Base-by-base conservation (phyloP, 306 rosid species). In the Glycine soja region DNA sequence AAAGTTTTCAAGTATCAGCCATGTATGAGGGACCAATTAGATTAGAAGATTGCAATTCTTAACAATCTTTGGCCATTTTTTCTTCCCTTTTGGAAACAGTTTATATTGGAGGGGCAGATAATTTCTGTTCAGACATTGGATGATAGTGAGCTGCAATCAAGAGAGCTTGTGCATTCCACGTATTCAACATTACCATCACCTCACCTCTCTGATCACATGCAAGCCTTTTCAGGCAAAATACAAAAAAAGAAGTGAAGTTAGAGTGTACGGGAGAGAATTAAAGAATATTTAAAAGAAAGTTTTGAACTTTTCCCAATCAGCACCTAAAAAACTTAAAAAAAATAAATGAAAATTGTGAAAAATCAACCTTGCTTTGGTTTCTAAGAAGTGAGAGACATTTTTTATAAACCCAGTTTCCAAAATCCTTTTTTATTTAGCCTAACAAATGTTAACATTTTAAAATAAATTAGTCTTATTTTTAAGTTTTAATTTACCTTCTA, bases 1-100 rank as follows among this genome's bases (percentile, higher is more conserved):
- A 8, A 69, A 13, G 67, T 62, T 79, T 77, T 69, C 47, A 61
- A 52, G 45, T 14, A 11, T 32, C 14, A 34, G 69, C 19, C 64
- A 57, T 67, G 34, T 59, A 24, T 1, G 30, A 3, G 53, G 61
- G 77, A 71, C 83, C 85, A 86, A 84, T 80, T 43, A 77, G 54
- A 72, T 72, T 38, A 83, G 75, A 80, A 65, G 79, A 62, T 79
- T 80, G 81, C 9, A 51, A 7, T 18, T 83, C 38, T 24, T 24
- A 24, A 0, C 30, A 24, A 24, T 24, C 30, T 76, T 51, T 65
- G 53, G 80, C 34, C 70, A 50, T 59, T 50, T 75, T 24, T 83
- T 69, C 38, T 47, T 61, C 70, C 14, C 18, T 40, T 70, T 18
- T 38, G 77, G 83, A 57, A 83, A 67, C 64, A 80, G 81, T 63